phyloP scores from a whole-genome alignment of 148 eudicot genomes.

The Nyssa sinensis region DNA sequence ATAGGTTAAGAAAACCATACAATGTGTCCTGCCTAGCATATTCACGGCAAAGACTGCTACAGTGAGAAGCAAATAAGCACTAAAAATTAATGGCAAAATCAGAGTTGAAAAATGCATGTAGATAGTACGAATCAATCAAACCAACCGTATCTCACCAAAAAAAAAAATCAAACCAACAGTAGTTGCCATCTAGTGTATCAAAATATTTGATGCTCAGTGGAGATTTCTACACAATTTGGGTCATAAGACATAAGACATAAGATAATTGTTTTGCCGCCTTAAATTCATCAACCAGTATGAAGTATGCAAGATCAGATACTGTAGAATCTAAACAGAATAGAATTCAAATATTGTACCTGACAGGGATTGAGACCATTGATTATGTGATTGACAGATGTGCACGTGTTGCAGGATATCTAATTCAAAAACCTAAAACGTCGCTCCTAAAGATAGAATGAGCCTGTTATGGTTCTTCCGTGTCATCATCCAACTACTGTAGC shows the following conservation, averaged over 20 bases:
- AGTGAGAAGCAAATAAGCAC: not conserved
- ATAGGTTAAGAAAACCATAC: too few relatives aligned
- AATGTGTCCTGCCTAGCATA: not conserved
- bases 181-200: not conserved
- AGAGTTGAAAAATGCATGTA: not conserved
- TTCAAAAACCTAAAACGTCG: slow-evolving; percentile 38
- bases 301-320: slow-evolving; percentile 9
- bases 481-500: slow-evolving; percentile 62
- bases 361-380: slow-evolving; percentile 49
- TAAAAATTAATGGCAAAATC: not conserved
- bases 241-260: not conserved
- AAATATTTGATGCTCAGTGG: not conserved
- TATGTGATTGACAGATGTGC: slow-evolving; percentile 39
- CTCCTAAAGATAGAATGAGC: slow-evolving; percentile 58
- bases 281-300: not conserved
- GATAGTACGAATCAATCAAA: not conserved
- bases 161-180: not conserved
- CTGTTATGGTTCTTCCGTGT: slow-evolving; percentile 38
- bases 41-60: not conserved
- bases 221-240: not conserved
- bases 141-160: too few relatives aligned
- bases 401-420: slow-evolving; percentile 59
- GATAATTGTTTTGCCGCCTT: not conserved
- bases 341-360: slow-evolving; percentile 40
- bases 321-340: not conserved